A percentile compares a stretch with the other conserved stretches of the same genome.
These are phyloP conservation scores for Termitomyces bulborhizus DNA, from an alignment of 768 basidiomycete species.

Conservation along the genomic window DNA sequence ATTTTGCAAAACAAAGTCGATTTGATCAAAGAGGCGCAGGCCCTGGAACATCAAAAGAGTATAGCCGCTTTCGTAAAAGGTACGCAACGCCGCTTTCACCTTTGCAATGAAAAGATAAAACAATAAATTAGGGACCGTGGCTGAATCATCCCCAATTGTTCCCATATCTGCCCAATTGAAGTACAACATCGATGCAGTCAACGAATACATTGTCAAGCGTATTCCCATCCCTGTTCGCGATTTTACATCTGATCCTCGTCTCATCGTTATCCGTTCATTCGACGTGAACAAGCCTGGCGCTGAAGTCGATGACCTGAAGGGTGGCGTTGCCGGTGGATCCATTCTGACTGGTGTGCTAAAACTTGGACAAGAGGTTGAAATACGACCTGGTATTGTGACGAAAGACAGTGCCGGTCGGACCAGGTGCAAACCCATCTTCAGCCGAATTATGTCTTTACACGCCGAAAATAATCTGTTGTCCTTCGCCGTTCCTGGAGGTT, in stretches of 20 bases:
- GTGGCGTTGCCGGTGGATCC: conserved; percentile 96
- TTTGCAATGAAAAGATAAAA: background rate
- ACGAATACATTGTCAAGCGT: conserved; percentile 95
- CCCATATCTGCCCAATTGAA: conserved; percentile 98
- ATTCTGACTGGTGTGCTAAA: conserved; percentile 89
- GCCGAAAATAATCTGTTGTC: conserved; percentile 93
- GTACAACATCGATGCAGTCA: conserved; percentile 99
- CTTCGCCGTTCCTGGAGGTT: conserved; percentile 94
- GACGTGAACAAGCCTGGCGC: conserved; percentile 99
- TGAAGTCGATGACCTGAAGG: conserved; percentile 94
- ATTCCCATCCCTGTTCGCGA: conserved; percentile 94
- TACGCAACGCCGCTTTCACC: conserved; percentile 21
- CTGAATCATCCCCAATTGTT: conserved; percentile 95
- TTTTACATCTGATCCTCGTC: conserved; percentile 84
- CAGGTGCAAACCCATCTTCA: conserved; percentile 91
- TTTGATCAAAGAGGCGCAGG: conserved; percentile 91
- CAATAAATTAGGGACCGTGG: conserved; percentile 78
- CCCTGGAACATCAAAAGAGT: conserved; percentile 93
- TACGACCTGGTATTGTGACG: conserved; percentile 94
- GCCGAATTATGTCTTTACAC: conserved; percentile 82
- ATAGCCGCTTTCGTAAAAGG: conserved; percentile 95
- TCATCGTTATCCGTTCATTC: conserved; percentile 98
- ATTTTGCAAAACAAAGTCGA: conserved; percentile 99
- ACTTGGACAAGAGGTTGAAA: conserved; percentile 92
- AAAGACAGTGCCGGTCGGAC: conserved; percentile 89